Evolutionary conservation across 202 grass and related monocot species (phyloP).

Genomic region (Musa balbisiana): DNA sequence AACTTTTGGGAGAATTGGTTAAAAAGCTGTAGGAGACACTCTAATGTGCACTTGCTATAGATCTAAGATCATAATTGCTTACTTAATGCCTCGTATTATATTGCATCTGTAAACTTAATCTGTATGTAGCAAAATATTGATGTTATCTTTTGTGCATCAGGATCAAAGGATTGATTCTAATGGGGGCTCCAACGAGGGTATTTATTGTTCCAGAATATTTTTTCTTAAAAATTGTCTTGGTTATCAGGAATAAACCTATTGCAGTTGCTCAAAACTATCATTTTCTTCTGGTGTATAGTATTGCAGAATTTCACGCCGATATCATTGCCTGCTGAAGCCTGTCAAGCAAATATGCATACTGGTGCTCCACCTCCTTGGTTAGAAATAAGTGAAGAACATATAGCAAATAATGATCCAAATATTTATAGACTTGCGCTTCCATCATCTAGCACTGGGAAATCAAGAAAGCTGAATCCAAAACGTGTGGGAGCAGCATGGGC

Average conservation of each 20-base stretch:
- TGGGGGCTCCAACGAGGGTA: slow-evolving; percentile 50
- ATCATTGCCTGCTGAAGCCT: slow-evolving; percentile 41
- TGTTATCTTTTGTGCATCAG: slow-evolving; percentile 30
- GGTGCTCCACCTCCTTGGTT: slow-evolving; percentile 85
- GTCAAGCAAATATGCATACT: slow-evolving; percentile 75
- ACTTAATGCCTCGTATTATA: slow-evolving; percentile 3
- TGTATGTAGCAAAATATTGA: slow-evolving; percentile 15
- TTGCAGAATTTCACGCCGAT: slow-evolving; percentile 13
- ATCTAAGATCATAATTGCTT: not conserved
- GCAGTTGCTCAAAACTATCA: not conserved
- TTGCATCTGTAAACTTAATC: not conserved
- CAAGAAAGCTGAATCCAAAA: slow-evolving; percentile 72
- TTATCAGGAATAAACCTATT: not conserved
- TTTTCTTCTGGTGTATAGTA: slow-evolving; percentile 6
- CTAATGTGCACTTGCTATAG: not conserved
- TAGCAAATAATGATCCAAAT: slow-evolving; percentile 20
- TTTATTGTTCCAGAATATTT: slow-evolving; percentile 18
- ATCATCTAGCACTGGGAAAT: slow-evolving; percentile 36
- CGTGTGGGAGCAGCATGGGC: slow-evolving; percentile 91
- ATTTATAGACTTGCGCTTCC: slow-evolving; percentile 18
- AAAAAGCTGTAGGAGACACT: not conserved
- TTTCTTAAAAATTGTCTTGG: not conserved
- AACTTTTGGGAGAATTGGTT: not conserved
- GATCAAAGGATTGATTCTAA: slow-evolving; percentile 36
- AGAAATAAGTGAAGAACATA: slow-evolving; percentile 34